Evolutionary conservation across 2,329 filamentous ascomycete genomes (phyloP).

Genomic region (Knufia fluminis): DNA sequence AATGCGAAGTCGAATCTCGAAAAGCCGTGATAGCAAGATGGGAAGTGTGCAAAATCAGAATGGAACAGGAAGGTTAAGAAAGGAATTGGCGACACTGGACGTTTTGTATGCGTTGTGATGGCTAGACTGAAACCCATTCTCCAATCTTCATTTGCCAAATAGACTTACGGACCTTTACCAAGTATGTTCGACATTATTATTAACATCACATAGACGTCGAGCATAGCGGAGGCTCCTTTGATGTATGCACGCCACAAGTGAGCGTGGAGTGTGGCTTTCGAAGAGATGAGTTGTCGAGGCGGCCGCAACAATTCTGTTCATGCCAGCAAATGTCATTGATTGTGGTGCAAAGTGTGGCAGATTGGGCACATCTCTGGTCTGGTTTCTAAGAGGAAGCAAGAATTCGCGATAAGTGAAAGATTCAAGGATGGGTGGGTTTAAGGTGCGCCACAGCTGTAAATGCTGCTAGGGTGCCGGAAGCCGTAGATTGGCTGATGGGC

Average conservation of each 20-base stretch:
- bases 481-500: conserved; percentile 2
- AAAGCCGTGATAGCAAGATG: not conserved
- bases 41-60: not conserved
- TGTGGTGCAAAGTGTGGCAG: conserved; percentile 3
- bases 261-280: conserved; percentile 7
- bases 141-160: conserved; percentile 1
- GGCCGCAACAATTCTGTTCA: not conserved
- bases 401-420: conserved; percentile 4
- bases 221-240: not conserved
- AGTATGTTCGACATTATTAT: not conserved
- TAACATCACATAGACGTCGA: not conserved
- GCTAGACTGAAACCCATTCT: conserved; percentile 7
- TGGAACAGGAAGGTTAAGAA: not conserved
- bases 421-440: conserved; percentile 5
- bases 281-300: not conserved
- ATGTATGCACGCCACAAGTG: not conserved
- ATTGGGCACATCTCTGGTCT: not conserved
- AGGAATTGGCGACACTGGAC: not conserved
- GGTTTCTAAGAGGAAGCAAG: conserved; percentile 4
- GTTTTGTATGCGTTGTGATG: conserved; percentile 9
- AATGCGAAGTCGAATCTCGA: conserved; percentile 1
- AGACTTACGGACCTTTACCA: not conserved
- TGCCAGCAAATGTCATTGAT: not conserved
- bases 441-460: conserved; percentile 1
- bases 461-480: not conserved